Evolutionary conservation across 2,329 filamentous ascomycete genomes (phyloP).

Genomic region (Verticillium zaregamsianum): DNA sequence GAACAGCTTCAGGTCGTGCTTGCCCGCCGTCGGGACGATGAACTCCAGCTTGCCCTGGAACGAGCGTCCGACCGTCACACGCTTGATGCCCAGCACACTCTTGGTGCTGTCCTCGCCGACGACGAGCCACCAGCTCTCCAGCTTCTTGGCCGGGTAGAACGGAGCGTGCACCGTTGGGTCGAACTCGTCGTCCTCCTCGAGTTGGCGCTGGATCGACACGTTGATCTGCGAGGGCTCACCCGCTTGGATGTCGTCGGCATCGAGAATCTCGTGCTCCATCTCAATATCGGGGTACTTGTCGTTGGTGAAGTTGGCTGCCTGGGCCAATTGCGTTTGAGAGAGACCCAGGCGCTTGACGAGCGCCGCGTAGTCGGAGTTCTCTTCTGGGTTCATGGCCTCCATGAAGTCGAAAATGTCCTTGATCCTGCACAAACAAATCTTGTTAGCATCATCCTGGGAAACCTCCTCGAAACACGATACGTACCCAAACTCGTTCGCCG

Average conservation of each 20-base stretch:
- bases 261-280: slow-evolving; percentile 80
- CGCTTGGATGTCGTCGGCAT: slow-evolving; percentile 73
- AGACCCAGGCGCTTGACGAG: slow-evolving; percentile 77
- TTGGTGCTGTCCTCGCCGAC: slow-evolving; percentile 89
- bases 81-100: slow-evolving; percentile 87
- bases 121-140: slow-evolving; percentile 98
- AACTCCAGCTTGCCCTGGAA: slow-evolving; percentile 81
- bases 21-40: slow-evolving; percentile 76
- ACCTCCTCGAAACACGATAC: slow-evolving; percentile 22
- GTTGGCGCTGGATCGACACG: slow-evolving; percentile 79
- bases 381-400: slow-evolving; percentile 95
- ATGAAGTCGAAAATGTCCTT: slow-evolving; percentile 97
- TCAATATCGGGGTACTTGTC: slow-evolving; percentile 94
- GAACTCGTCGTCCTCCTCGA: slow-evolving; percentile 63
- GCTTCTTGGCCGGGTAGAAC: slow-evolving; percentile 88
- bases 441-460: background rate
- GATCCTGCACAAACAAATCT: slow-evolving; percentile 51
- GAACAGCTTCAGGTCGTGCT: slow-evolving; percentile 85
- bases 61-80: slow-evolving; percentile 78
- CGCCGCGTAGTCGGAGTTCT: slow-evolving; percentile 75
- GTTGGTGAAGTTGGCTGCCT: slow-evolving; percentile 95
- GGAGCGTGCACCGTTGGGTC: slow-evolving; percentile 88
- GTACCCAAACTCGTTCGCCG: slow-evolving; percentile 73
- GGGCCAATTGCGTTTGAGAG: slow-evolving; percentile 73
- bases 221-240: slow-evolving; percentile 79